A percentile compares a stretch with the other conserved stretches of the same genome.
These are phyloP conservation scores for Saccharomycopsis selenospora DNA, from an alignment of 805 yeast species.

Conservation along the genomic window DNA sequence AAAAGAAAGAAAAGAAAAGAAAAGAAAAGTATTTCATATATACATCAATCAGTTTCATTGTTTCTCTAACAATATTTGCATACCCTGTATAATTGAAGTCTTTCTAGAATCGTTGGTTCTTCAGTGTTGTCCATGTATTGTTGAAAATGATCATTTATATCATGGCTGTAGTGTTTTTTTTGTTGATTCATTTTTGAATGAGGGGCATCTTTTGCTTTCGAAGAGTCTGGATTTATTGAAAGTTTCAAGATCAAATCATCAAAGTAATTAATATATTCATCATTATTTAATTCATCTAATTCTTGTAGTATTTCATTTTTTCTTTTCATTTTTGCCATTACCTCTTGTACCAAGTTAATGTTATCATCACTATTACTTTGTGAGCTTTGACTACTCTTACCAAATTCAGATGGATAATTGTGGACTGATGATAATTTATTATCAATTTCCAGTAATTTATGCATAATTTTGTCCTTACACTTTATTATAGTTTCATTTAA, in stretches of 20 bases:
- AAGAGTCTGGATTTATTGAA: background rate
- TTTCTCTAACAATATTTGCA: background rate
- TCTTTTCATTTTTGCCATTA: conserved; percentile 1
- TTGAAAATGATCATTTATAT: background rate
- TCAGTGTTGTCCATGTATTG: background rate
- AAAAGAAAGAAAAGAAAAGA: too few relatives aligned
- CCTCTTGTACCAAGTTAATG: background rate
- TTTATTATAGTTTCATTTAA: background rate
- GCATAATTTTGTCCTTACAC: background rate
- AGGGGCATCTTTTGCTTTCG: background rate
- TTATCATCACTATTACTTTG: background rate
- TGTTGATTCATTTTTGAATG: too few relatives aligned
- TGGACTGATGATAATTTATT: background rate
- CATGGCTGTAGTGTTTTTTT: too few relatives aligned
- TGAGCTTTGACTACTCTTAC: background rate
- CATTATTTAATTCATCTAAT: background rate
- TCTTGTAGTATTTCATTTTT: background rate
- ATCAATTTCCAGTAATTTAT: background rate
- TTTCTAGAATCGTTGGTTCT: conserved; percentile 1
- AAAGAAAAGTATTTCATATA: too few relatives aligned
- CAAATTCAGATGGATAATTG: too few relatives aligned
- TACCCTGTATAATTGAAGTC: background rate
- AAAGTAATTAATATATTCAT: background rate
- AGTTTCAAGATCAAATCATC: background rate
- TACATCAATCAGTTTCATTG: too few relatives aligned